A percentile compares a stretch with the other conserved stretches of the same genome.
Conservation (phyloP, 768 basidiomycete genomes). For the Lentinula aciculospora region DNA sequence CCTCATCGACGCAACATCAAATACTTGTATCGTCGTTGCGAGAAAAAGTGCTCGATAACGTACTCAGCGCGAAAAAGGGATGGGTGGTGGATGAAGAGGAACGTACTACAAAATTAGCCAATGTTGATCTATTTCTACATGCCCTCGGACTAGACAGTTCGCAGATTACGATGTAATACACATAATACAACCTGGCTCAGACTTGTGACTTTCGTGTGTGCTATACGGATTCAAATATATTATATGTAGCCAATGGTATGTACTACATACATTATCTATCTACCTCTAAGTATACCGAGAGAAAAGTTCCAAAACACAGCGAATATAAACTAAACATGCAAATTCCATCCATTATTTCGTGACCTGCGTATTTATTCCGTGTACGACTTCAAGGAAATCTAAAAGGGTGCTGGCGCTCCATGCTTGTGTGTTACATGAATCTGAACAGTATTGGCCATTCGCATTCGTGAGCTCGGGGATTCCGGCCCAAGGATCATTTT, state of each 20-base stretch:
- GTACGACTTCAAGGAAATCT: constrained; percentile 80
- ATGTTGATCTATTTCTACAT: constrained; percentile 89
- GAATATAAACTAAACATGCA: too few relatives aligned
- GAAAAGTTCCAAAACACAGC: background rate
- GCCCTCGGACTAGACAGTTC: constrained; percentile 71
- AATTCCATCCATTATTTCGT: background rate
- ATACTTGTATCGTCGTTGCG: constrained; percentile 78
- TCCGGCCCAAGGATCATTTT: constrained; percentile 85
- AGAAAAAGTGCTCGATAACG: constrained; percentile 92
- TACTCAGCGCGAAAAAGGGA: constrained; percentile 72
- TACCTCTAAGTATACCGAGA: background rate
- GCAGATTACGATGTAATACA: constrained; percentile 59
- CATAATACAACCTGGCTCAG: background rate
- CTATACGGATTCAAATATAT: too few relatives aligned
- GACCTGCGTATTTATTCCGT: constrained; percentile 23
- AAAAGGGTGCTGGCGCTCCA: constrained; percentile 94
- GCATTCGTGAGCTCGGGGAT: constrained; percentile 90
- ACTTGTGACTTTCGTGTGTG: background rate
- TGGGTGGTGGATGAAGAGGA: constrained; percentile 71
- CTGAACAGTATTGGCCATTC: constrained; percentile 74
- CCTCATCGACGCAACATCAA: constrained; percentile 83
- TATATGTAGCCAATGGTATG: background rate
- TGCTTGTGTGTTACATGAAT: constrained; percentile 92
- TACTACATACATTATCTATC: too few relatives aligned
- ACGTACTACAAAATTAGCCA: constrained; percentile 72